Base-by-base conservation (phyloP, 345 rosid species). In the Camelina hispida region DNA sequence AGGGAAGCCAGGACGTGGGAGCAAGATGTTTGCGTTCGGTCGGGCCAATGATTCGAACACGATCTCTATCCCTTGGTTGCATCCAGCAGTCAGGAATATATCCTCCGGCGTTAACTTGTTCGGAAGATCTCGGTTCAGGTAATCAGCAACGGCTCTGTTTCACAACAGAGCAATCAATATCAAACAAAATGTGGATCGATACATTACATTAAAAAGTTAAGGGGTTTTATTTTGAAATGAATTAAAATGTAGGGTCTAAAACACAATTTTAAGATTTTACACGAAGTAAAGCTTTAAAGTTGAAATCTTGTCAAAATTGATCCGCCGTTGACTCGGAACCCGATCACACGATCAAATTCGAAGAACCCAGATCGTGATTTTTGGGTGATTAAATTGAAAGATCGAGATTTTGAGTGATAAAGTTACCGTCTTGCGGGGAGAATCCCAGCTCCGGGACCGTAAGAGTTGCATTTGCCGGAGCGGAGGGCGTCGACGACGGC, bases 81-180 rank as follows among this genome's bases (percentile, higher is more conserved):
- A 81, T 63, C 92, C 95, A 20, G 77, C 52, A 0, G 88, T 83
- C 5, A 89, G 46, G 68, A 65, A 85, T 38, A 87, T 81, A 58
- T 85, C 85, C 6, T 87, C 90, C 28, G 87, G 59, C 0, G 89
- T 79, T 66, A 89, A 46, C 78, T 82, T 78, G 78, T 81, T 76
- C 10, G 85, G 89, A 7, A 87, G 84, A 35, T 81, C 88, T 17
- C 18, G 52, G 62, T 79, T 81, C 43, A 87, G 80, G 67, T 82
- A 80, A 22, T 83, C 86, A 8, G 89, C 90, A 28, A 84, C 71
- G 12, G 85, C 92, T 79, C 92, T 87, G 81, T 81, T 81, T 66
- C 54, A 28, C 22, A 44, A 59, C 43, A 17, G 43, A 5, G 25
- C 40, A 57, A 34, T 20, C 7, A 25, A 25, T 25, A 67, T 67